A percentile compares a stretch with the other conserved stretches of the same genome.
phyloP scores from a whole-genome alignment of 2,329 filamentous ascomycete genomes.

The Fusarium tupiense region DNA sequence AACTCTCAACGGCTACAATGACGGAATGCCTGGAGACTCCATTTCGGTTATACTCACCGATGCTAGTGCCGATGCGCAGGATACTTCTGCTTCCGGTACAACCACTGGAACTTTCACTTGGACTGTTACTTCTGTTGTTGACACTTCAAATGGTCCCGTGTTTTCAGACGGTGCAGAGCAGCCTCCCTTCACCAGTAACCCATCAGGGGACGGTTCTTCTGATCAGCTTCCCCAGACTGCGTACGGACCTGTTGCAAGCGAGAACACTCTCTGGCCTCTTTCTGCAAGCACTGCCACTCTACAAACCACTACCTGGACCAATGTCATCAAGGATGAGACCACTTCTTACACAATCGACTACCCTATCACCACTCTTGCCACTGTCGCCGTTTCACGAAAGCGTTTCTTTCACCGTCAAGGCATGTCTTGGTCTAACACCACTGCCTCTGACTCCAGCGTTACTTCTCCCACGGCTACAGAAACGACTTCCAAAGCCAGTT shows the following conservation, averaged over 20 bases:
- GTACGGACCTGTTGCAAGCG: conserved; percentile 39
- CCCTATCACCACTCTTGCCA: conserved; percentile 51
- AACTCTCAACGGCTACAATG: conserved; percentile 43
- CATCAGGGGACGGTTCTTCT: conserved; percentile 21
- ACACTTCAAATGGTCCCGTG: conserved; percentile 34
- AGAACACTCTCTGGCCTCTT: conserved; percentile 39
- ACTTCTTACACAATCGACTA: conserved; percentile 54
- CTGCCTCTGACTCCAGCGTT: conserved; percentile 20
- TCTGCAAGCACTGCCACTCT: conserved; percentile 39
- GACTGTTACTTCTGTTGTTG: conserved; percentile 40
- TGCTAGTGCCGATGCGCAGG: conserved; percentile 26
- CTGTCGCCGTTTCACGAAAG: conserved; percentile 44
- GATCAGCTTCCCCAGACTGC: conserved; percentile 27
- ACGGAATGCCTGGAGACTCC: conserved; percentile 15
- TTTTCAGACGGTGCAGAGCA: conserved; percentile 29
- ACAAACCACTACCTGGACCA: conserved; percentile 52
- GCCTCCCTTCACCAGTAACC: conserved; percentile 29
- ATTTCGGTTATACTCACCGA: conserved; percentile 34
- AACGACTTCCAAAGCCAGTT: conserved; percentile 9
- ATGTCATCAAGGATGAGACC: conserved; percentile 51
- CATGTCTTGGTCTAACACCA: conserved; percentile 50
- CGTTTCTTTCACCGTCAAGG: conserved; percentile 44
- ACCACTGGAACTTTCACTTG: conserved; percentile 38
- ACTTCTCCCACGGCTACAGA: conserved; percentile 2
- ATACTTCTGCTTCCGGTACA: conserved; percentile 29